Evolutionary conservation across 2,329 filamentous ascomycete species (phyloP).

Genomic region (Botrytis medusae): DNA sequence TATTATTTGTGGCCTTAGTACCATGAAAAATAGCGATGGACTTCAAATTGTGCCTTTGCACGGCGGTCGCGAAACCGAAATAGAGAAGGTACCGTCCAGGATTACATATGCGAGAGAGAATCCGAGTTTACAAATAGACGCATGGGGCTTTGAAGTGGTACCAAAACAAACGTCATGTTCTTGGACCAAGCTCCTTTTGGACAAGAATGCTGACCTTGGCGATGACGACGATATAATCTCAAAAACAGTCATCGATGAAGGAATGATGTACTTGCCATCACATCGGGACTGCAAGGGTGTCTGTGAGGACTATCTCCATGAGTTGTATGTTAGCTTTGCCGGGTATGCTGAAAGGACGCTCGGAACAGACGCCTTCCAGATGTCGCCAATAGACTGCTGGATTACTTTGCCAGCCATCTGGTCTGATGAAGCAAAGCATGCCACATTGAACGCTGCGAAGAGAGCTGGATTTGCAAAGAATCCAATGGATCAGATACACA

Average conservation of each 20-base stretch:
- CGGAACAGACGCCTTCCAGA: conserved; percentile 9
- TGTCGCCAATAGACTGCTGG: conserved; percentile 32
- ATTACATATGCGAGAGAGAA: conserved; percentile 31
- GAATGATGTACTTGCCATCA: conserved; percentile 28
- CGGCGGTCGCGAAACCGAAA: neutral
- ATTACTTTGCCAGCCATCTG: conserved; percentile 34
- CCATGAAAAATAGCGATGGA: conserved; percentile 24
- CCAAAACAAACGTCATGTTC: conserved; percentile 30
- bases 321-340: conserved; percentile 25
- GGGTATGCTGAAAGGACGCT: neutral
- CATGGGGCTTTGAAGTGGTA: conserved; percentile 29
- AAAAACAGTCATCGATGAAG: conserved; percentile 10
- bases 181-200: conserved; percentile 35
- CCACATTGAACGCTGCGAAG: conserved; percentile 30
- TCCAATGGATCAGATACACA: conserved; percentile 27
- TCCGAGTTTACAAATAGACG: neutral
- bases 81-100: conserved; percentile 26
- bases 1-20: conserved; percentile 23
- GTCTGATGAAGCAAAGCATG: conserved; percentile 33
- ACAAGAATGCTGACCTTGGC: conserved; percentile 26
- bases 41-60: conserved; percentile 20
- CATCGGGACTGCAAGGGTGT: conserved; percentile 24
- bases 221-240: conserved; percentile 26
- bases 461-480: conserved; percentile 29
- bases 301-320: conserved; percentile 31